Evolutionary conservation across 1,284 basidiomycete species (phyloP).

Genomic region (Amylostereum areolatum): DNA sequence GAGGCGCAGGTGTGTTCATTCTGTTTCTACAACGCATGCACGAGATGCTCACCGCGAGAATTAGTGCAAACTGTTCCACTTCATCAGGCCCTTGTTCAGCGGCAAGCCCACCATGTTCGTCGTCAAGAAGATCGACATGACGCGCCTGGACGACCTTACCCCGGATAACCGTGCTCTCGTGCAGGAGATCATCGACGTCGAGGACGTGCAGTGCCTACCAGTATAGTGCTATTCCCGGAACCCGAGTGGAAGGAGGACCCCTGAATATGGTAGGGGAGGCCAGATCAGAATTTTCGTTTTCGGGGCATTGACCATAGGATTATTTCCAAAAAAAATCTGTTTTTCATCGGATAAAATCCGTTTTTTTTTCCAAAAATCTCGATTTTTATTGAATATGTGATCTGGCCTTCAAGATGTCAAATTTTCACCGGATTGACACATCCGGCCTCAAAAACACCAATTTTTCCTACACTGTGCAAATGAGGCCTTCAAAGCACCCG

Average conservation of each 20-base stretch:
- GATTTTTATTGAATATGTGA: too few species aligned
- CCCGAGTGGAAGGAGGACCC: constrained; percentile 97
- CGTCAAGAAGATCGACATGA: constrained; percentile 94
- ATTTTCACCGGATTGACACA: too few species aligned
- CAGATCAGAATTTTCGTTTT: too few species aligned
- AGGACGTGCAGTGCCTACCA: constrained; percentile 70
- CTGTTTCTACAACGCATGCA: constrained; percentile 3
- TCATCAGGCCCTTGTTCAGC: constrained; percentile 91
- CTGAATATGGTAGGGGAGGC: too few species aligned
- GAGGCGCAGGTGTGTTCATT: constrained; percentile 73
- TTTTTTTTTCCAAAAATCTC: too few species aligned
- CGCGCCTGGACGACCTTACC: constrained; percentile 74
- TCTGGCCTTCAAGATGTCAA: too few species aligned
- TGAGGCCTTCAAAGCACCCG: too few species aligned
- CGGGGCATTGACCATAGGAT: too few species aligned
- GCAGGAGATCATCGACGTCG: constrained; percentile 76
- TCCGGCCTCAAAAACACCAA: too few species aligned
- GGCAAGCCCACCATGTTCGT: constrained; percentile 91
- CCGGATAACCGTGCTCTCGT: constrained; percentile 73
- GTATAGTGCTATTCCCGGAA: constrained; percentile 87
- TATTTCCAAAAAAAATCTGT: too few species aligned
- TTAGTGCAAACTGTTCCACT: constrained; percentile 96
- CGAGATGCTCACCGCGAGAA: neutral
- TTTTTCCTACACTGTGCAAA: too few species aligned
- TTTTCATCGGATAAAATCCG: too few species aligned